A percentile compares a stretch with the other conserved stretches of the same genome.
Conservation (phyloP, 441 rosid genomes). For the Croton laevigatus region DNA sequence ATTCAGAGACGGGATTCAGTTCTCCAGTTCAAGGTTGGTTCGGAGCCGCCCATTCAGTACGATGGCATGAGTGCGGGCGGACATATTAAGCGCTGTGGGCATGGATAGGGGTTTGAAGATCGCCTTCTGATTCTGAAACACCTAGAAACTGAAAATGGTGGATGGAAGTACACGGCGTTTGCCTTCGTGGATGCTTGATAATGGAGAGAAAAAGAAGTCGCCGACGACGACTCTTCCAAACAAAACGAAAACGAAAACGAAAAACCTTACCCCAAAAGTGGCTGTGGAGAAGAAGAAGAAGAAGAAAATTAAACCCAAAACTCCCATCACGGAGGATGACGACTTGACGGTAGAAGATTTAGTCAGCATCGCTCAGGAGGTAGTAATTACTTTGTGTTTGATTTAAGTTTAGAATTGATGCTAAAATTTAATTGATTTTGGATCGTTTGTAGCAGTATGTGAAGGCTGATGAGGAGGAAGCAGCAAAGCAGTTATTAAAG, state of each 20-base stretch:
- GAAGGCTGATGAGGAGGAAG: slow-evolving; percentile 27
- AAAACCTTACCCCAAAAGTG: background rate
- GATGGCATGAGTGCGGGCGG: no score
- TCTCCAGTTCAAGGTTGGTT: no score
- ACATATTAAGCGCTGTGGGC: no score
- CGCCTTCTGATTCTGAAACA: no score
- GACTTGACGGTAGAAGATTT: slow-evolving; percentile 49
- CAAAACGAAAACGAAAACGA: background rate
- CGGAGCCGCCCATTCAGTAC: no score
- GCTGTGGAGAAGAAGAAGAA: background rate
- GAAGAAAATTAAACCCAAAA: background rate
- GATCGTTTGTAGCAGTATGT: slow-evolving; percentile 34
- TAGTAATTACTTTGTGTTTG: slow-evolving; percentile 2
- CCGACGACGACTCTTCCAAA: background rate
- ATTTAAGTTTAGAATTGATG: no score
- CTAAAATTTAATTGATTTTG: no score
- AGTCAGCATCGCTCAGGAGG: slow-evolving; percentile 49
- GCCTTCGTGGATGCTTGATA: background rate
- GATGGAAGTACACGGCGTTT: slow-evolving; percentile 4
- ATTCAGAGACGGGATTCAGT: no score
- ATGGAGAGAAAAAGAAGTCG: background rate
- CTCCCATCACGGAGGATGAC: slow-evolving; percentile 1
- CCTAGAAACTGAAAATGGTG: background rate
- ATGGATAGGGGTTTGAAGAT: no score
- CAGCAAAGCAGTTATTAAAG: slow-evolving; percentile 11